A percentile compares a stretch with the other conserved stretches of the same genome.
phyloP scores from a whole-genome alignment of 805 yeast species.

The Barnettozyma wickerhamii region DNA sequence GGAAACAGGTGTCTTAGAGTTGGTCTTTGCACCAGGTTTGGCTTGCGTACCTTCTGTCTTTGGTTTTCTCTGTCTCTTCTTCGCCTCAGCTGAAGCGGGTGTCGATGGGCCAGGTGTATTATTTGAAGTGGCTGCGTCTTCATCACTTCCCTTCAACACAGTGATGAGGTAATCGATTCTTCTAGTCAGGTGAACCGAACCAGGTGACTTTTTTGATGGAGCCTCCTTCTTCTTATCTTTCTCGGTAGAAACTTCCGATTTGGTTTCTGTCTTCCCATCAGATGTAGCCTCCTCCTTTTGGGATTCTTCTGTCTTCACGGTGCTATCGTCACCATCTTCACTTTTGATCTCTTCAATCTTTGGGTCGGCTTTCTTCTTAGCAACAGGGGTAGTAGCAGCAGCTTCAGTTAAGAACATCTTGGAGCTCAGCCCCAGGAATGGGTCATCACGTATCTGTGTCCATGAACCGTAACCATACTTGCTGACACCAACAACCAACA shows the following conservation, averaged over 20 bases:
- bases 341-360: slow-evolving; percentile 7
- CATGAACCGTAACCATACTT: slow-evolving; percentile 97
- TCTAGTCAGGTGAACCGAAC: slow-evolving; percentile 87
- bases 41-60: slow-evolving; percentile 22
- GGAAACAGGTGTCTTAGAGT: slow-evolving; percentile 7
- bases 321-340: slow-evolving; percentile 1
- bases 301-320: slow-evolving; percentile 20
- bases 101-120: slow-evolving; percentile 29
- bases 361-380: slow-evolving; percentile 24
- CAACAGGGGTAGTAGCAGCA: slow-evolving; percentile 26
- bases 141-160: slow-evolving; percentile 59
- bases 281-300: not conserved
- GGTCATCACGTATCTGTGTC: slow-evolving; percentile 93
- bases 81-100: slow-evolving; percentile 22
- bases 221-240: slow-evolving; percentile 19
- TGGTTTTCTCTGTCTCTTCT: slow-evolving; percentile 26
- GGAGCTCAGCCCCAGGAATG: slow-evolving; percentile 78
- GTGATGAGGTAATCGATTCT: slow-evolving; percentile 83
- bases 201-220: slow-evolving; percentile 70
- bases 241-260: slow-evolving; percentile 1
- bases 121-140: slow-evolving; percentile 20
- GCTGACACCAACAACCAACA: slow-evolving; percentile 78
- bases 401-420: slow-evolving; percentile 68
- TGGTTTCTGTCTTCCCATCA: slow-evolving; percentile 11
- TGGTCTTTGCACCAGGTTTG: slow-evolving; percentile 7